Evolutionary conservation across 1,139 yeast species (phyloP).

Genomic region (Lodderomyces elongisporus): DNA sequence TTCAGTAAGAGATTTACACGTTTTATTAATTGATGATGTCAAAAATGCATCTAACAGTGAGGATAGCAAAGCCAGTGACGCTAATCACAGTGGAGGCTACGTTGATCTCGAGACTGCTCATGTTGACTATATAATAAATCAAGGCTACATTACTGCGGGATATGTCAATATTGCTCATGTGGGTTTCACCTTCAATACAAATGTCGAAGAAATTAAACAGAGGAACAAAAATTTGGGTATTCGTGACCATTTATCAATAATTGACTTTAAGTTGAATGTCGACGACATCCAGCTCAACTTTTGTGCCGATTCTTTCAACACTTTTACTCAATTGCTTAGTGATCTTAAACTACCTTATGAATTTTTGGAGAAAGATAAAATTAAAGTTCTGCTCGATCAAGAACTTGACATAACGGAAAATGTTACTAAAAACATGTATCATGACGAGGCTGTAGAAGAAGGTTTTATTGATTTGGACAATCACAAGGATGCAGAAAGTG

Average conservation of each 20-base stretch:
- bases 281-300: conserved; percentile 52
- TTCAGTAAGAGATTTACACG: conserved; percentile 39
- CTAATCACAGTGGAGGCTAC: neutral
- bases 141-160: conserved; percentile 47
- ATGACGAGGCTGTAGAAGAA: conserved; percentile 10
- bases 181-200: conserved; percentile 33
- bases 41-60: conserved; percentile 16
- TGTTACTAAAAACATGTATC: conserved; percentile 27
- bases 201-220: conserved; percentile 18
- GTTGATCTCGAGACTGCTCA: conserved; percentile 6
- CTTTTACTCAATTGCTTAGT: conserved; percentile 59
- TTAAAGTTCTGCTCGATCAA: conserved; percentile 30
- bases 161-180: conserved; percentile 37
- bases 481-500: conserved; percentile 4
- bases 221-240: conserved; percentile 20
- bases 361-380: conserved; percentile 54
- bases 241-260: conserved; percentile 19
- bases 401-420: conserved; percentile 46
- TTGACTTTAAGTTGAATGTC: conserved; percentile 44
- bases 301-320: conserved; percentile 83
- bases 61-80: conserved; percentile 12
- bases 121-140: conserved; percentile 10
- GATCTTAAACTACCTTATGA: conserved; percentile 69
- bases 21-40: conserved; percentile 57
- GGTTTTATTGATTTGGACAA: conserved; percentile 10